A percentile compares a stretch with the other conserved stretches of the same genome.
Conservation (phyloP, 257 asterid species). For the Solanum corneliomulleri region DNA sequence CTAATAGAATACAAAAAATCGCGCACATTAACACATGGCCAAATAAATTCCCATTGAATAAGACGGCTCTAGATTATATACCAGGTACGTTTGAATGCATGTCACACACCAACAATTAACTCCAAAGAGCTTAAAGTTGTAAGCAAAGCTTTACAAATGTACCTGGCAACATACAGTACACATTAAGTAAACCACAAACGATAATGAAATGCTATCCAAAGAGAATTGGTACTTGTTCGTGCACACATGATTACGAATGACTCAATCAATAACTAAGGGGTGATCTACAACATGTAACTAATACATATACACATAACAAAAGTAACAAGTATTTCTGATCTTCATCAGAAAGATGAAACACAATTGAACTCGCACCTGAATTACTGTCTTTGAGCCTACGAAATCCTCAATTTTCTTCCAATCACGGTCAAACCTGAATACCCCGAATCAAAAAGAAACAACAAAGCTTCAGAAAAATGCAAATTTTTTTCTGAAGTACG, state of each 20-base stretch:
- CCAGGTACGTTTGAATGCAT: neutral
- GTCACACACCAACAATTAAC: neutral
- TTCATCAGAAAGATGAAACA: neutral
- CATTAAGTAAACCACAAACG: neutral
- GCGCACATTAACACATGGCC: neutral
- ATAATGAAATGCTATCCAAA: neutral
- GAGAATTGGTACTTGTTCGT: neutral
- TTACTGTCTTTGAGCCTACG: conserved; percentile 86
- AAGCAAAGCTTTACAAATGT: neutral
- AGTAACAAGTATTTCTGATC: neutral
- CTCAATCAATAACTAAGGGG: neutral
- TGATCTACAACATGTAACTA: neutral
- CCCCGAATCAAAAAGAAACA: neutral
- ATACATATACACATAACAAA: neutral
- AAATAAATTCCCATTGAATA: neutral
- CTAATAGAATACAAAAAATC: neutral
- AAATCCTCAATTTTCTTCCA: conserved; percentile 98
- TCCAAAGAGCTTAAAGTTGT: neutral
- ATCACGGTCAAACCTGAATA: conserved; percentile 88
- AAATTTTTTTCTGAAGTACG: neutral
- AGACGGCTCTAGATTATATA: neutral
- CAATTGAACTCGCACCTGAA: conserved; percentile 48
- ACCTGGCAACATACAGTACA: neutral
- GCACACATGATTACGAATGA: neutral
- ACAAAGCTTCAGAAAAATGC: conserved; percentile 15